Conservation (phyloP, 345 rosid genomes). For the Brassica rapa region DNA sequence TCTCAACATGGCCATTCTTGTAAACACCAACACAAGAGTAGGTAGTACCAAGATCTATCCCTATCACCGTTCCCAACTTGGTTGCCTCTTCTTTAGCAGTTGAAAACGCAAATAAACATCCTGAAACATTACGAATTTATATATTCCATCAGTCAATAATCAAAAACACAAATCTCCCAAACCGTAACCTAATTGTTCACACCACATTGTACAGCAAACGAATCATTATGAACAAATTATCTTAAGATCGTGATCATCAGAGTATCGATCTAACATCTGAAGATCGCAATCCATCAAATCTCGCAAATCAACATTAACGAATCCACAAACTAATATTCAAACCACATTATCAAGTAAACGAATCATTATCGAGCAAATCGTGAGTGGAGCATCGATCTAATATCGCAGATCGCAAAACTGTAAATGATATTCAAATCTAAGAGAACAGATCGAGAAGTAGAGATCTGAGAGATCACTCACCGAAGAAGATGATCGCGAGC, state of each 20-base stretch:
- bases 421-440: background rate
- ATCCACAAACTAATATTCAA: background rate
- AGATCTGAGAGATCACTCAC: constrained; percentile 19
- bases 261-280: background rate
- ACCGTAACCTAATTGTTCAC: background rate
- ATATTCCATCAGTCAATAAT: constrained; percentile 38
- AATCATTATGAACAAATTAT: background rate
- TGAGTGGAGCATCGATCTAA: background rate
- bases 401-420: background rate
- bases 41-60: constrained; percentile 95
- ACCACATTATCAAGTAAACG: background rate
- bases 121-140: constrained; percentile 20
- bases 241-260: background rate
- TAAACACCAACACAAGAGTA: constrained; percentile 98
- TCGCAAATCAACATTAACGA: background rate
- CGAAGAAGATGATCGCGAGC: constrained; percentile 36
- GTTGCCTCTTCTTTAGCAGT: constrained; percentile 60
- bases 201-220: background rate
- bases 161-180: constrained; percentile 52
- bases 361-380: background rate
- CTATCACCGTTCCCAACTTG: constrained; percentile 92
- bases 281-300: background rate
- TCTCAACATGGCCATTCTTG: constrained; percentile 94
- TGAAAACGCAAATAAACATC: constrained; percentile 51
- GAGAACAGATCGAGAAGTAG: background rate